phyloP scores from a whole-genome alignment of 1,284 basidiomycete genomes.

The Ceratobasidium sp. region DNA sequence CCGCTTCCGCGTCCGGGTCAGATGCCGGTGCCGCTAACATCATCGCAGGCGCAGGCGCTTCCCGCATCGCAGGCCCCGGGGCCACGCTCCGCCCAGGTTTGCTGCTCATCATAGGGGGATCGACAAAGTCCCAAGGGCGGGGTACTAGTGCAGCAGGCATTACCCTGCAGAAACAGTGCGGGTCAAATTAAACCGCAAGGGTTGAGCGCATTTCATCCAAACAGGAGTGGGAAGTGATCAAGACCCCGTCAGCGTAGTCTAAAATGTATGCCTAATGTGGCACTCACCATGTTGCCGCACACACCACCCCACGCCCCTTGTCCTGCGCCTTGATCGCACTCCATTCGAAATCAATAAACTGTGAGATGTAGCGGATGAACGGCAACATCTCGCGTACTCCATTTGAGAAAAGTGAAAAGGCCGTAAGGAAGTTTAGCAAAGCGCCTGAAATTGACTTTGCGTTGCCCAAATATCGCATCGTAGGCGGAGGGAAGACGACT shows the following conservation, averaged over 20 bases:
- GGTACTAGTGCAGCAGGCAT: constrained; percentile 80
- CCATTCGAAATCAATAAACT: constrained; percentile 79
- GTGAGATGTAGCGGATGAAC: constrained; percentile 79
- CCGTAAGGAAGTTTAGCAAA: constrained; percentile 76
- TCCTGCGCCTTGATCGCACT: constrained; percentile 69
- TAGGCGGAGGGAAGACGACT: constrained; percentile 72
- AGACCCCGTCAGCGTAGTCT: constrained; percentile 19
- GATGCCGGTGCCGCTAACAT: constrained; percentile 2
- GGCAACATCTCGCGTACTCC: constrained; percentile 81
- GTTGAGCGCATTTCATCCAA: constrained; percentile 33
- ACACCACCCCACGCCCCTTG: constrained; percentile 78
- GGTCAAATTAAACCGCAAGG: constrained; percentile 29
- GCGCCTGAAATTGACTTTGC: constrained; percentile 70
- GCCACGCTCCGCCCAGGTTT: constrained; percentile 14
- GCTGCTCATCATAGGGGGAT: constrained; percentile 54
- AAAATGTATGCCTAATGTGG: background rate
- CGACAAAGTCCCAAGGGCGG: constrained; percentile 78
- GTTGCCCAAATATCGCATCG: constrained; percentile 67
- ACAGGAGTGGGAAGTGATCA: constrained; percentile 11
- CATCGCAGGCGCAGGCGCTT: background rate
- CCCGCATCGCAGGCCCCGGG: constrained; percentile 14
- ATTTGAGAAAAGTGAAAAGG: constrained; percentile 70
- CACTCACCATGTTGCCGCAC: constrained; percentile 80
- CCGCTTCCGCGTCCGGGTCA: constrained; percentile 1
- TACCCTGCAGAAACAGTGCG: constrained; percentile 61